Conservation (phyloP, 2,329 filamentous ascomycete species). For the Neofusicoccum cordaticola region DNA sequence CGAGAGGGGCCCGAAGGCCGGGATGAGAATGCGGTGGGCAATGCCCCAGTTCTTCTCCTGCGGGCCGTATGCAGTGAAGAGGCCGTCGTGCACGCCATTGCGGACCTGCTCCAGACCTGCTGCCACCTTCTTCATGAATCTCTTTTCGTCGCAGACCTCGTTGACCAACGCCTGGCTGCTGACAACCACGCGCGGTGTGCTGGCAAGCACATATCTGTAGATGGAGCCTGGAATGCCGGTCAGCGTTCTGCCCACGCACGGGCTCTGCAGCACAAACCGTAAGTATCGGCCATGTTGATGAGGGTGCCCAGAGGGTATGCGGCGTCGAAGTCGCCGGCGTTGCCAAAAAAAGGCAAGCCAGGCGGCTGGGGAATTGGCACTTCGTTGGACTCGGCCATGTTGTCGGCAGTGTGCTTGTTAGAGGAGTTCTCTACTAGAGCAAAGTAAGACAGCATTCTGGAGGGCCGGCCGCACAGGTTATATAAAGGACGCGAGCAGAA, state of each 20-base stretch:
- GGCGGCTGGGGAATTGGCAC: constrained; percentile 61
- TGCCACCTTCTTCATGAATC: constrained; percentile 33
- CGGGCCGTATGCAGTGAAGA: constrained; percentile 40
- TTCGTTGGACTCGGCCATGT: constrained; percentile 8
- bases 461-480: background rate
- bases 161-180: constrained; percentile 35
- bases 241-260: background rate
- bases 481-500: background rate
- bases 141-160: constrained; percentile 40
- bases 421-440: background rate
- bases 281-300: constrained; percentile 58
- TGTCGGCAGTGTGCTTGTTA: background rate
- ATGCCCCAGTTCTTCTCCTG: constrained; percentile 46
- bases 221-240: constrained; percentile 26
- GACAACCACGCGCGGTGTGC: constrained; percentile 29
- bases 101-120: constrained; percentile 31
- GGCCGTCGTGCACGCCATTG: constrained; percentile 37
- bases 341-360: constrained; percentile 64
- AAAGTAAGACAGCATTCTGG: constrained; percentile 14
- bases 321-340: constrained; percentile 61
- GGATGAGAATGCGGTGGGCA: constrained; percentile 64
- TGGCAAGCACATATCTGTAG: constrained; percentile 31
- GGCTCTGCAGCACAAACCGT: constrained; percentile 48
- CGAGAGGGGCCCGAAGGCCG: constrained; percentile 66
- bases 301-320: constrained; percentile 58